Evolutionary conservation across 116 monocot genomes (phyloP).

Genomic region (Papilionanthe hybrid): DNA sequence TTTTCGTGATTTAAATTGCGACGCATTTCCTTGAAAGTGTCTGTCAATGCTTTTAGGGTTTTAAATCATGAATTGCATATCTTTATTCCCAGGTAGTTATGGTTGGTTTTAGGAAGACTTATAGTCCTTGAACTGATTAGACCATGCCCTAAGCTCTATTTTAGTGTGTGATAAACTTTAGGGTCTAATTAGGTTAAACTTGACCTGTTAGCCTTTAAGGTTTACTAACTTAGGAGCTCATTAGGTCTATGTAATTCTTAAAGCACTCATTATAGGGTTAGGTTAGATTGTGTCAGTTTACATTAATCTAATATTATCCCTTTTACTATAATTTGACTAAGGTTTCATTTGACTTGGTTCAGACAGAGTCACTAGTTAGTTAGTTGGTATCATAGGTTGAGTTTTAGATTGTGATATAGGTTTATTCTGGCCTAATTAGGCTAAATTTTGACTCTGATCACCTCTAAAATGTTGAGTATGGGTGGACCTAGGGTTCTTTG

Average conservation of each 20-base stretch:
- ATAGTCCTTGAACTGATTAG: not conserved
- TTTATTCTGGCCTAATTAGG: not conserved
- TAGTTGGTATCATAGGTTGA: not conserved
- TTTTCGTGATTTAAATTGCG: too few relatives aligned
- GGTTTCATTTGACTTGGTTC: not conserved
- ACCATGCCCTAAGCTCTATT: not conserved
- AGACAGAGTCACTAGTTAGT: not conserved
- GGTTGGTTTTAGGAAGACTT: not conserved
- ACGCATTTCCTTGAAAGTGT: too few relatives aligned
- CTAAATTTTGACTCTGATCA: not conserved
- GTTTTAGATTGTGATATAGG: not conserved
- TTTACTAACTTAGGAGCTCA: not conserved
- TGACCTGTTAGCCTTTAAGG: not conserved
- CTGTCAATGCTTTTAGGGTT: too few relatives aligned
- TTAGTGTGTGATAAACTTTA: not conserved
- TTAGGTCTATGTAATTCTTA: not conserved
- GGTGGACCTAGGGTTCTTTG: not conserved
- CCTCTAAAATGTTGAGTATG: not conserved
- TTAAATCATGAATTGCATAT: too few relatives aligned
- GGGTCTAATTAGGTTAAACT: not conserved
- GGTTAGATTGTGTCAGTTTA: not conserved
- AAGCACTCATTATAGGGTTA: not conserved
- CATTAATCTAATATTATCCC: not conserved
- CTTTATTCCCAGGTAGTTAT: not conserved
- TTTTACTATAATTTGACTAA: not conserved